A percentile compares a stretch with the other conserved stretches of the same genome.
These are phyloP conservation scores for Botryotinia calthae DNA, from an alignment of 2,329 filamentous ascomycete species.

Conservation along the genomic window DNA sequence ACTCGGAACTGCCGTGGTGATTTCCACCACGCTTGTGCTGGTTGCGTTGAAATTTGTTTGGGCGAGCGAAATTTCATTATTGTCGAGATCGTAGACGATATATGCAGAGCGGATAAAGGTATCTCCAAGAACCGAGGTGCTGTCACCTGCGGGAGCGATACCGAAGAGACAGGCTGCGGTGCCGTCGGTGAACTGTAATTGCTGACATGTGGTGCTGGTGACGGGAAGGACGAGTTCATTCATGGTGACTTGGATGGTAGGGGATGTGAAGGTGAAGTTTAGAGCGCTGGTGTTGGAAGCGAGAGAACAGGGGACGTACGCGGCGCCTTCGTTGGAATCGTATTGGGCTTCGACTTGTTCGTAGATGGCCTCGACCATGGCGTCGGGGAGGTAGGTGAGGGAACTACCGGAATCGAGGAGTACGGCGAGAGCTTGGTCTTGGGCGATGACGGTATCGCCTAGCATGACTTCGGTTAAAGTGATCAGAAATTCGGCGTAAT, in stretches of 20 bases:
- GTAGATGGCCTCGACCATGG: conserved; percentile 54
- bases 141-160: conserved; percentile 55
- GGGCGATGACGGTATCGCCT: conserved; percentile 44
- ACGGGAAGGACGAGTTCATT: conserved; percentile 58
- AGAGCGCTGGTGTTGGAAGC: conserved; percentile 44
- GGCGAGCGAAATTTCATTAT: conserved; percentile 69
- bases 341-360: conserved; percentile 58
- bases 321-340: conserved; percentile 50
- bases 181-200: conserved; percentile 53
- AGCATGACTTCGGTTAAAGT: conserved; percentile 60
- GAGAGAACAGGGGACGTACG: conserved; percentile 61
- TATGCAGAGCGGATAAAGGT: conserved; percentile 75
- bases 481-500: conserved; percentile 64
- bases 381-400: conserved; percentile 63
- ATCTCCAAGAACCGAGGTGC: conserved; percentile 66
- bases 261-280: conserved; percentile 54
- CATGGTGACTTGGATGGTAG: conserved; percentile 55
- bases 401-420: conserved; percentile 70
- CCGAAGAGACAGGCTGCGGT: conserved; percentile 63
- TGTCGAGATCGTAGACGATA: conserved; percentile 70
- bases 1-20: conserved; percentile 52
- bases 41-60: conserved; percentile 62
- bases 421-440: conserved; percentile 56
- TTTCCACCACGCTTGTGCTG: conserved; percentile 52
- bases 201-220: conserved; percentile 45